Conservation (phyloP, 2,329 filamentous ascomycete genomes). For the Aspergillus aculeatus region DNA sequence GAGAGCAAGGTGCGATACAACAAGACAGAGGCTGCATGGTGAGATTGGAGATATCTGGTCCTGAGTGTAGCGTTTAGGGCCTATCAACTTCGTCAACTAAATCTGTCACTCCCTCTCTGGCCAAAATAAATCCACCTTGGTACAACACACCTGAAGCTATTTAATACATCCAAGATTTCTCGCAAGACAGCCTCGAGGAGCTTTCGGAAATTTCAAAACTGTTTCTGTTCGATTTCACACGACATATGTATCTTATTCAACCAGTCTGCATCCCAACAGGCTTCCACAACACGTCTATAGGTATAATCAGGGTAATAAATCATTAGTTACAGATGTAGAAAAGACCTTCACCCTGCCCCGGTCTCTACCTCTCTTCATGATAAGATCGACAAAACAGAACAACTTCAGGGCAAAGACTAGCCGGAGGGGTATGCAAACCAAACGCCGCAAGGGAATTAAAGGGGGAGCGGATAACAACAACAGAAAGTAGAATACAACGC, state of each 20-base stretch:
- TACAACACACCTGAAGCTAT: no score
- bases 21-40: no score
- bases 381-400: constrained; percentile 1
- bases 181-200: no score
- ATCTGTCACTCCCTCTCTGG: no score
- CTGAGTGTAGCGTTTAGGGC: no score
- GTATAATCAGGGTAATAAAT: constrained; percentile 6
- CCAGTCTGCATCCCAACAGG: background rate
- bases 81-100: no score
- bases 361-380: background rate
- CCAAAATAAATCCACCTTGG: no score
- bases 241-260: background rate
- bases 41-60: no score
- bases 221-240: no score
- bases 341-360: background rate
- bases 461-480: background rate
- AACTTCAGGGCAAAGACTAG: constrained; percentile 13
- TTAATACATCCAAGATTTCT: no score
- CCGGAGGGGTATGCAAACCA: constrained; percentile 21
- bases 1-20: no score
- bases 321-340: constrained; percentile 6
- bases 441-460: constrained; percentile 14
- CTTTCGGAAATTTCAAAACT: no score
- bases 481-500: constrained; percentile 14
- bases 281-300: constrained; percentile 2